A percentile compares a stretch with the other conserved stretches of the same genome.
Conservation (phyloP, 2,329 filamentous ascomycete genomes). For the Ceratocystis albifundus region DNA sequence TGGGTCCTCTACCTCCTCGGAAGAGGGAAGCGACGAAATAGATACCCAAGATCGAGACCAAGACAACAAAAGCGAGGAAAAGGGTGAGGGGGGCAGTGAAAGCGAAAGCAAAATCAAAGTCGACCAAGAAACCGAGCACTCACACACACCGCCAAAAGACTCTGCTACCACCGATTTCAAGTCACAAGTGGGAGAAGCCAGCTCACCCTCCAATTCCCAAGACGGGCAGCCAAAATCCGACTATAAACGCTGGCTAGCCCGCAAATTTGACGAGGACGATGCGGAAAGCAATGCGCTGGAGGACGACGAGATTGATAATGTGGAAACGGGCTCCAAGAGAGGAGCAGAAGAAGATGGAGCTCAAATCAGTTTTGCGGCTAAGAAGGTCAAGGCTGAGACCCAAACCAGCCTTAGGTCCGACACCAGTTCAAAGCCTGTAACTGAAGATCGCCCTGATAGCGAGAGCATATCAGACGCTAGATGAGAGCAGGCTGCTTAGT, state of each 20-base stretch:
- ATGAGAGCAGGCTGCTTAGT: neutral
- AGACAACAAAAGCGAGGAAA: neutral
- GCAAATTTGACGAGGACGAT: constrained; percentile 34
- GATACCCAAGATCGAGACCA: neutral
- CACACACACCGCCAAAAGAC: constrained; percentile 71
- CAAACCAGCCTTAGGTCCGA: neutral
- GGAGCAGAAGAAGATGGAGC: constrained; percentile 41
- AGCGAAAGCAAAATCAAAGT: too few relatives aligned
- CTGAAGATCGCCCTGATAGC: neutral
- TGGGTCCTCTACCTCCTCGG: constrained; percentile 10
- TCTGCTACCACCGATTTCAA: constrained; percentile 72
- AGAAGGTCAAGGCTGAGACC: constrained; percentile 32
- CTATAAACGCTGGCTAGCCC: constrained; percentile 49
- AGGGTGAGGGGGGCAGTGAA: constrained; percentile 34
- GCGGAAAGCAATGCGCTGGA: constrained; percentile 25
- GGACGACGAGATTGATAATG: constrained; percentile 28
- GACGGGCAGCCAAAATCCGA: constrained; percentile 47
- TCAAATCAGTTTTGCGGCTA: constrained; percentile 32
- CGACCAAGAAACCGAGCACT: constrained; percentile 55
- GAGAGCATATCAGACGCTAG: neutral
- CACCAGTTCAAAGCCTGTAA: neutral
- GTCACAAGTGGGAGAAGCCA: constrained; percentile 45
- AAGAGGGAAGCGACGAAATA: constrained; percentile 24
- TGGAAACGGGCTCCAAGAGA: constrained; percentile 40
- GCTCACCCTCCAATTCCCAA: constrained; percentile 25